Evolutionary conservation across 139 green algal species (phyloP), one percentile per base, ranked within the genome.

Genomic region (Coccomyxa sp.): DNA sequence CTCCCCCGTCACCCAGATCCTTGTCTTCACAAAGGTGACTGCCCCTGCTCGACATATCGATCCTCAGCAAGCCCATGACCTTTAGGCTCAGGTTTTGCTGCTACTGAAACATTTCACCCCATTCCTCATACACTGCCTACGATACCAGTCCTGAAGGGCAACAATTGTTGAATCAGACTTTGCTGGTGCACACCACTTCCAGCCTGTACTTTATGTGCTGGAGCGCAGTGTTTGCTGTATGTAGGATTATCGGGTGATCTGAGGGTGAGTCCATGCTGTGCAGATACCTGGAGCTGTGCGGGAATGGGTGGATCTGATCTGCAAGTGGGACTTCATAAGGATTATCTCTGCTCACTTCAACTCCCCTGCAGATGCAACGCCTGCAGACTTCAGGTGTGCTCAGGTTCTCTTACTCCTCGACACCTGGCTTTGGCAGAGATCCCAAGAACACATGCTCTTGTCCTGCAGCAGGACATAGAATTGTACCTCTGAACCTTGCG

Each of bases 281-380:
- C 44, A 58, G n/a, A 36, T 71, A 18, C 55, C 71, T 70, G 35
- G 73, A 7, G 14, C 31, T 29, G 83, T 54, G 84, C 74, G 81
- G 40, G 76, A 83, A 37, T 96, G 92, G 91, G 87, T 95, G n/a
- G 85, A 95, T 68, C 70, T 64, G 33, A 93, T 97, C 27, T 80
- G 79, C 36, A 27, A 37, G 2, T 81, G 90, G 18, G 77, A 87
- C 70, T 95, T 96, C 81, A 80, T 81, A 16, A 82, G 86, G 34
- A 83, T 97, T 82, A 94, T 97, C 58, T 89, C 92, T 35, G 88
- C 81, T 77, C 93, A 97, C 76, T 95, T 97, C 54, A 79, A 86
- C 18, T 88, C 83, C 8, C 93, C 93, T 39, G 78, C 97, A 39
- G 73, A 70, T 64, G 82, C 84, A 1, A 68, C 77, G 0, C 82